A percentile compares a stretch with the other conserved stretches of the same genome.
These are phyloP conservation scores for Casuarina cunninghamiana DNA, from an alignment of 306 rosid genomes.

Conservation along the genomic window DNA sequence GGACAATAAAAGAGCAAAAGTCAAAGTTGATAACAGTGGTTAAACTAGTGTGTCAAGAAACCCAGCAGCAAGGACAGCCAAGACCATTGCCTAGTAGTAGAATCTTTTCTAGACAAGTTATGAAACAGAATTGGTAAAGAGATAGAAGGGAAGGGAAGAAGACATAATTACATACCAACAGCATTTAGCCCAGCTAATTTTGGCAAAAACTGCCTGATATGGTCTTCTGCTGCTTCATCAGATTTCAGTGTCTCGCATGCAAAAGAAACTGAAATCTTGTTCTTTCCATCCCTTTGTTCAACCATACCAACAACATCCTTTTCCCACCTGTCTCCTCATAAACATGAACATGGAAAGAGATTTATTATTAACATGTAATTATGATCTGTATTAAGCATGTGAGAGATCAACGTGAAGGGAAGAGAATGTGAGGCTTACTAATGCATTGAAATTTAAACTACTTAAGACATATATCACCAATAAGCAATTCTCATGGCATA, in stretches of 20 bases:
- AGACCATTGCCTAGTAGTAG: neutral
- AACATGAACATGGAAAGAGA: constrained; percentile 22
- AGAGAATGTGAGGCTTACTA: constrained; percentile 6
- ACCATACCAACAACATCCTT: constrained; percentile 70
- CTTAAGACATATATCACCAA: neutral
- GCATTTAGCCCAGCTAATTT: constrained; percentile 88
- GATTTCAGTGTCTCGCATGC: constrained; percentile 83
- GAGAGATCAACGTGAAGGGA: constrained; percentile 7
- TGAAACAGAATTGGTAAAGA: neutral
- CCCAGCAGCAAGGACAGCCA: neutral
- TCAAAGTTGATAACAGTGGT: neutral
- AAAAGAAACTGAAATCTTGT: constrained; percentile 56
- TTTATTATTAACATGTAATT: constrained; percentile 6
- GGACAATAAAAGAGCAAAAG: neutral
- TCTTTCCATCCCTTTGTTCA: constrained; percentile 62
- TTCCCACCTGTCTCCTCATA: constrained; percentile 71
- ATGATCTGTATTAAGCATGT: neutral
- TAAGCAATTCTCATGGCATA: neutral
- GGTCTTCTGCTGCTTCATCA: constrained; percentile 88
- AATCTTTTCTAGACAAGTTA: neutral
- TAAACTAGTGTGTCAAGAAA: neutral
- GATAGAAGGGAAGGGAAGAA: neutral
- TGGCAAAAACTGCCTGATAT: constrained; percentile 80
- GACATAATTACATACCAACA: constrained; percentile 57
- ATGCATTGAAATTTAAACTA: neutral